Conservation (phyloP, 73 alveolate genomes). For the Urostyla sp. region DNA sequence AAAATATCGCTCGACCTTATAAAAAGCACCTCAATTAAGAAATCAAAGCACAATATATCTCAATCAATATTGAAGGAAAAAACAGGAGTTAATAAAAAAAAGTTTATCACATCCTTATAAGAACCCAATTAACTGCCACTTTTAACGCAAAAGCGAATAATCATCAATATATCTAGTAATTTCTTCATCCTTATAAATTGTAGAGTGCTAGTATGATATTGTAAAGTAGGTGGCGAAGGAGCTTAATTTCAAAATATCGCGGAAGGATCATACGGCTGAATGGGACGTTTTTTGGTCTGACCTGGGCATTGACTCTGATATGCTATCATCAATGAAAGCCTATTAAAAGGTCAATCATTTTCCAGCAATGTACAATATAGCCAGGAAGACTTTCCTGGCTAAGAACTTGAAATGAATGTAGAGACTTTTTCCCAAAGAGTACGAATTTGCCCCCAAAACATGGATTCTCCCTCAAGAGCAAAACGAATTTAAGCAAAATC, state of each 20-base stretch:
- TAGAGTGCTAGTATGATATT: slow-evolving; percentile 50
- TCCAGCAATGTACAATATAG: slow-evolving; percentile 69
- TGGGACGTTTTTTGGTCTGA: slow-evolving; percentile 75
- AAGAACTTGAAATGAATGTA: slow-evolving; percentile 65
- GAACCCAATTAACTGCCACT: no score
- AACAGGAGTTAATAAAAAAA: no score
- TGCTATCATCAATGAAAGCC: slow-evolving; percentile 63
- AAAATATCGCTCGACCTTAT: no score
- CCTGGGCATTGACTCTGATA: slow-evolving; percentile 60
- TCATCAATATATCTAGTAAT: no score
- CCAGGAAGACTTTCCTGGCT: slow-evolving; percentile 66
- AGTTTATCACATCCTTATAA: no score
- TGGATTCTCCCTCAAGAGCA: slow-evolving; percentile 70
- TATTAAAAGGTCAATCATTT: slow-evolving; percentile 72
- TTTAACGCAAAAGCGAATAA: no score
- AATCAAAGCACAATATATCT: no score
- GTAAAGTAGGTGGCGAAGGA: slow-evolving; percentile 66
- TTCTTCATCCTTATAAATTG: no score
- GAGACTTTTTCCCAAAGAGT: slow-evolving; percentile 65
- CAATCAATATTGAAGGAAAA: no score
- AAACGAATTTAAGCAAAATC: slow-evolving; percentile 61
- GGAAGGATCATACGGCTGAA: slow-evolving; percentile 55
- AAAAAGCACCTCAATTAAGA: no score
- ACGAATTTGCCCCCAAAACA: slow-evolving; percentile 63
- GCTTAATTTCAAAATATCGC: slow-evolving; percentile 54